Evolutionary conservation across 148 eudicot species (phyloP).

Genomic region (Amaranthus palmeri): DNA sequence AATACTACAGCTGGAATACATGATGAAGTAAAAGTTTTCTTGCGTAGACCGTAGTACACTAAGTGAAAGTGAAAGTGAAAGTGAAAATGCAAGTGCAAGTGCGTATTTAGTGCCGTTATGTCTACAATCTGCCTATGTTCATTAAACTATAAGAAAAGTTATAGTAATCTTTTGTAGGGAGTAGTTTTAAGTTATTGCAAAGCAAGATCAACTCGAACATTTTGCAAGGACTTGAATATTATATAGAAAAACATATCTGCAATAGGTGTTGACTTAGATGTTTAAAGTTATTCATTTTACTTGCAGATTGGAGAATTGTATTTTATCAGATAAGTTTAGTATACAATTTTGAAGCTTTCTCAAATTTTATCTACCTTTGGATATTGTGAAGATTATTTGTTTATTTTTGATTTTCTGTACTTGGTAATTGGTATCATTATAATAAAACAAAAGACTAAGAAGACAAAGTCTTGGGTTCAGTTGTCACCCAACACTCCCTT

Average conservation of each 20-base stretch:
- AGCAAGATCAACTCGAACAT: not conserved
- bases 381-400: not conserved
- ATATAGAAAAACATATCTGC: not conserved
- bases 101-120: not conserved
- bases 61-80: not conserved
- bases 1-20: not conserved
- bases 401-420: not conserved
- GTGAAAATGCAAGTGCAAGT: not conserved
- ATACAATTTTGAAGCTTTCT: not conserved
- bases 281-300: not conserved
- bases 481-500: too few relatives aligned
- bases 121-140: not conserved
- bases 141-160: not conserved
- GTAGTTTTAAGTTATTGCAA: not conserved
- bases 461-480: too few relatives aligned
- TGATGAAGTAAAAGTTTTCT: not conserved
- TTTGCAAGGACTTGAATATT: not conserved
- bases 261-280: not conserved
- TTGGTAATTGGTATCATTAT: not conserved
- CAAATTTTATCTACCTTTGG: not conserved
- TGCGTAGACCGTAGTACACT: not conserved
- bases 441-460: not conserved
- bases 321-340: not conserved
- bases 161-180: not conserved
- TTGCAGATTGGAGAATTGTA: constrained; percentile 5